phyloP scores from a whole-genome alignment of 805 yeast species.

The Huiozyma naganishii region DNA sequence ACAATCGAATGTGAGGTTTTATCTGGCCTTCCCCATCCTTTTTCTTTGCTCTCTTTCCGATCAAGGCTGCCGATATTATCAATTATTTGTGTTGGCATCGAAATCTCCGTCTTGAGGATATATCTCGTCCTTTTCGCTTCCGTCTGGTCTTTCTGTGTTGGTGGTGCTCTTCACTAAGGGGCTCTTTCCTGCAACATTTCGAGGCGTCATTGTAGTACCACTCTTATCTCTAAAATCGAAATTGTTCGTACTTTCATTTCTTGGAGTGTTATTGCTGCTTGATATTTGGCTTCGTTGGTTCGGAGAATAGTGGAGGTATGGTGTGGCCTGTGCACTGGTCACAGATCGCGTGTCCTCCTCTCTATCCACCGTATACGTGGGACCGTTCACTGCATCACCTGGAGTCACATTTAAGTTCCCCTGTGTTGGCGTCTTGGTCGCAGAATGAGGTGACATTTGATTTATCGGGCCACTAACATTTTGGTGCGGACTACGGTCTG shows the following conservation, averaged over 20 bases:
- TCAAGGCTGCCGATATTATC: no score
- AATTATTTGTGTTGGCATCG: no score
- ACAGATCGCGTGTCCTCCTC: neutral
- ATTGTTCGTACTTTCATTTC: neutral
- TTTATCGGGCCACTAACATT: neutral
- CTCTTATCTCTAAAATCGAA: no score
- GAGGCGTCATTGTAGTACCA: no score
- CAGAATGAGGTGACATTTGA: conserved; percentile 1
- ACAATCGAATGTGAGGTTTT: no score
- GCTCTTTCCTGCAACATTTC: no score
- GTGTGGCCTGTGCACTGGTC: neutral
- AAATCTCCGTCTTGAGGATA: no score
- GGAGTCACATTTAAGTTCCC: neutral
- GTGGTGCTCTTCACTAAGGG: no score
- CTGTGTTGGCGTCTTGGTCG: conserved; percentile 1
- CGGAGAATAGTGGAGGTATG: conserved; percentile 2
- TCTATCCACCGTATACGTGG: neutral
- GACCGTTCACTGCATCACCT: neutral
- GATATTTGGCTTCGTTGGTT: conserved; percentile 2
- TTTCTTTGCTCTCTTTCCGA: no score
- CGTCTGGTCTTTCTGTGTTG: no score
- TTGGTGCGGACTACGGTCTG: neutral
- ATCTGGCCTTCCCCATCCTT: no score
- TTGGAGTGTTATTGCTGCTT: neutral
- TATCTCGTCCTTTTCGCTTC: no score